Conservation (phyloP, 768 basidiomycete species). For the Chlorophyllum brunneum region DNA sequence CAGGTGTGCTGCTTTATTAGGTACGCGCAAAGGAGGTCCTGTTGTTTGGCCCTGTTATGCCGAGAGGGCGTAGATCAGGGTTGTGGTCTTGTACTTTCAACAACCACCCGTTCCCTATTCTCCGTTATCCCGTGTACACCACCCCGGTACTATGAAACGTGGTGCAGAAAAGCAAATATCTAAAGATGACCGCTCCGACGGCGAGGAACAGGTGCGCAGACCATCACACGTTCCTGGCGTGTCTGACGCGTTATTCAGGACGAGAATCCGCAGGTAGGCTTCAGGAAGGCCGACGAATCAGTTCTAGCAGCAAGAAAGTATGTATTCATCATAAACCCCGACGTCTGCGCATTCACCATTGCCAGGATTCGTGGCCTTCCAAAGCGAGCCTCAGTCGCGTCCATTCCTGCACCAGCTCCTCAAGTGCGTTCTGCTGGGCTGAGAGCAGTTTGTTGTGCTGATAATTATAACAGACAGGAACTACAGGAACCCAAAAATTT, state of each 20-base stretch:
- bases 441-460: not conserved
- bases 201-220: conserved; percentile 28
- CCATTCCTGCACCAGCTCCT: conserved; percentile 2
- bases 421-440: not conserved
- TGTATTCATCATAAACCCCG: conserved; percentile 20
- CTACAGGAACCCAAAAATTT: conserved; percentile 36
- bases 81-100: not conserved
- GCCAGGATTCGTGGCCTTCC: conserved; percentile 65
- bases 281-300: conserved; percentile 59
- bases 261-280: conserved; percentile 25
- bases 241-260: conserved; percentile 14
- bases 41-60: conserved; percentile 2
- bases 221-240: not conserved
- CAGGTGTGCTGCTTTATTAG: too few relatives aligned
- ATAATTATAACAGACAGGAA: conserved; percentile 21
- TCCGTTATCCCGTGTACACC: too few relatives aligned
- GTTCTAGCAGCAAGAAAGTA: conserved; percentile 55
- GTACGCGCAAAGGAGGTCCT: not conserved
- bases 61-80: not conserved
- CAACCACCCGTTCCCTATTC: not conserved
- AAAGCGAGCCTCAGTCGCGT: conserved; percentile 33
- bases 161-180: conserved; percentile 68
- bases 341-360: conserved; percentile 12
- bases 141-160: conserved; percentile 50
- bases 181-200: conserved; percentile 46